A percentile compares a stretch with the other conserved stretches of the same genome.
Conservation (phyloP, 345 rosid species). For the Anastatica hierochuntica region DNA sequence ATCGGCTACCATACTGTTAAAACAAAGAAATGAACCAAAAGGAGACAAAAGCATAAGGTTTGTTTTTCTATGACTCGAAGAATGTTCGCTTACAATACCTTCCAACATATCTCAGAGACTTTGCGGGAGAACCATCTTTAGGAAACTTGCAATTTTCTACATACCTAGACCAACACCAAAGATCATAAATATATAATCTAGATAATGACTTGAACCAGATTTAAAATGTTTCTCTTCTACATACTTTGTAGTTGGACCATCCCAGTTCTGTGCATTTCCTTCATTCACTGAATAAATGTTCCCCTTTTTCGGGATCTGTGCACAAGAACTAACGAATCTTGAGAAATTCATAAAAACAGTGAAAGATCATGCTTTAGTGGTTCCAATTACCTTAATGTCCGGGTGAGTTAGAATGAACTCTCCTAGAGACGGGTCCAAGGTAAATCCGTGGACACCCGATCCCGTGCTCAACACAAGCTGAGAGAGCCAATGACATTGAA, state of each 20-base stretch:
- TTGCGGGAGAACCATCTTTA: conserved; percentile 70
- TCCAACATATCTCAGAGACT: conserved; percentile 90
- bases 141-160: conserved; percentile 97
- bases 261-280: conserved; percentile 98
- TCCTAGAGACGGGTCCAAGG: conserved; percentile 97
- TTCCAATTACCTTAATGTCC: conserved; percentile 58
- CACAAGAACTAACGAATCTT: background rate
- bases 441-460: conserved; percentile 83
- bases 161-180: conserved; percentile 34
- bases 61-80: background rate
- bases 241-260: conserved; percentile 85
- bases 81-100: conserved; percentile 39
- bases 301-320: conserved; percentile 84
- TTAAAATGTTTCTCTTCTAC: background rate
- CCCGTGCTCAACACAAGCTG: conserved; percentile 96
- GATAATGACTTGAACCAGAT: background rate
- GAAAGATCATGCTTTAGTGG: background rate
- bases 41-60: background rate
- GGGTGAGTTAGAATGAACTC: conserved; percentile 97
- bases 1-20: conserved; percentile 92
- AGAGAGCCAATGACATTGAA: conserved; percentile 2
- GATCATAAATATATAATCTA: background rate
- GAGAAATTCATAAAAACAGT: background rate
- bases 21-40: background rate
- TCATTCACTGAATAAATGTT: conserved; percentile 95